Conservation (phyloP, 2,329 filamentous ascomycete genomes). For the Bipolaris victoriae region DNA sequence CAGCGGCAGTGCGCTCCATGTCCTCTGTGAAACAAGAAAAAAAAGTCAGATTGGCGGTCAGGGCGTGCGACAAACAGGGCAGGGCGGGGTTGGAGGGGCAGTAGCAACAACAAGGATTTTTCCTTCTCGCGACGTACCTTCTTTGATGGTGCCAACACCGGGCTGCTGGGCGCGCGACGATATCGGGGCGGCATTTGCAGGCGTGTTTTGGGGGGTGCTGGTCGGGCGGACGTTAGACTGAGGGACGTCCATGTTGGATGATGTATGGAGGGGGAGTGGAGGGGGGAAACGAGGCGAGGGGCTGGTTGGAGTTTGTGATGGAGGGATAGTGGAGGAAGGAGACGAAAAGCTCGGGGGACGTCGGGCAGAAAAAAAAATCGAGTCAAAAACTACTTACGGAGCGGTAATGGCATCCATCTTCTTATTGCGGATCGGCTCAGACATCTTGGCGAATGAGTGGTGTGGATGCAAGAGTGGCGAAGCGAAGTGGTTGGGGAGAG, state of each 20-base stretch:
- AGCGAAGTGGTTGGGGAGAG: conserved; percentile 39
- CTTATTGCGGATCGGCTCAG: conserved; percentile 72
- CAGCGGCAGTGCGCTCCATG: conserved; percentile 85
- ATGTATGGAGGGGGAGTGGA: conserved; percentile 27
- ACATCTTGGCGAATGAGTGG: conserved; percentile 58
- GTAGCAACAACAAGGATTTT: conserved; percentile 2
- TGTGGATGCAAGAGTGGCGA: conserved; percentile 34
- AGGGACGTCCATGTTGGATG: conserved; percentile 40
- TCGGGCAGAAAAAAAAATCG: neutral
- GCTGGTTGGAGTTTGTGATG: neutral
- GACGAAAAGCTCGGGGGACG: neutral
- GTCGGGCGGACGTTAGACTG: conserved; percentile 38
- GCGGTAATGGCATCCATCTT: conserved; percentile 66
- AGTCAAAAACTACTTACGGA: conserved; percentile 60
- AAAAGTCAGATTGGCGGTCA: conserved; percentile 49
- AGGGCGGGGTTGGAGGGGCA: conserved; percentile 42
- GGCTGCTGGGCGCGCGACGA: conserved; percentile 97
- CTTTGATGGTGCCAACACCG: conserved; percentile 91
- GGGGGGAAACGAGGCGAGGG: conserved; percentile 25
- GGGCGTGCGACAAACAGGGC: conserved; percentile 25
- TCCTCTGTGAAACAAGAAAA: conserved; percentile 68
- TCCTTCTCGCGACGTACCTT: conserved; percentile 68
- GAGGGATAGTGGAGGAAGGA: neutral
- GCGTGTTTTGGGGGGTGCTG: conserved; percentile 98
- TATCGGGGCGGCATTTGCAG: conserved; percentile 92